Percentiles rank a stretch among this genome's conserved stretches.
Evolutionary conservation across 192 early-diverging fungal species (phyloP).

Genomic region (Radiomyces spectabilis): DNA sequence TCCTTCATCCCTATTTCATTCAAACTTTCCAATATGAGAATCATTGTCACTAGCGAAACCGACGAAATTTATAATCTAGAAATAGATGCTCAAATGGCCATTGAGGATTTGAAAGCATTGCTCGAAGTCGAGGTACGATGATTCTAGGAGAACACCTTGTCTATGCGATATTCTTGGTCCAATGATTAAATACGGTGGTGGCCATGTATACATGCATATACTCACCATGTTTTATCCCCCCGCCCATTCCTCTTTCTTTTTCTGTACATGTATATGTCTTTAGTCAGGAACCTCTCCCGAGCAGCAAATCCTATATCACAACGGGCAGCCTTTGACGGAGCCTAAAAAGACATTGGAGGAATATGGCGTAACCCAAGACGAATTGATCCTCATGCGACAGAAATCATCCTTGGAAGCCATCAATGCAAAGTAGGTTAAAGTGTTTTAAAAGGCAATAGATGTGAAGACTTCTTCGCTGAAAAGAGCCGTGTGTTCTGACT

Average conservation of each 20-base stretch:
- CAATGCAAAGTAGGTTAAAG: neutral
- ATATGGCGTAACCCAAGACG: constrained; percentile 61
- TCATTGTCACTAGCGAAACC: constrained; percentile 48
- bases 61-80: constrained; percentile 60
- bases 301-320: constrained; percentile 59
- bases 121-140: constrained; percentile 83
- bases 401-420: no score
- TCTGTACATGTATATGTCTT: neutral
- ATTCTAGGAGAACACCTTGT: no score
- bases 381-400: constrained; percentile 65
- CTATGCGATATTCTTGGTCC: no score
- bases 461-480: no score
- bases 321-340: constrained; percentile 56
- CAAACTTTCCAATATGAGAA: constrained; percentile 32
- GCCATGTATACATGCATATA: no score
- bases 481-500: no score
- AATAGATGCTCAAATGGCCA: constrained; percentile 65
- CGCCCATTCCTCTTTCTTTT: neutral
- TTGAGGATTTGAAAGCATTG: constrained; percentile 74
- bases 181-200: no score
- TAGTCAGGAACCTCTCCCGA: constrained; percentile 57
- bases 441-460: no score
- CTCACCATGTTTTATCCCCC: no score
- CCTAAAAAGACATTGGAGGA: constrained; percentile 54
- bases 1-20: neutral